Evolutionary conservation across 306 rosid genomes (phyloP).

Genomic region (barrel medic (Medicago truncatula)): MtrunA17r5.0-ANR NC_053045.1:51370001-51370500

Average conservation of each 20-base stretch:
- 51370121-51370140: constrained; percentile 54
- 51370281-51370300: constrained; percentile 11
- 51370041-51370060: background rate
- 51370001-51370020: constrained; percentile 49
- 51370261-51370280: constrained; percentile 51
- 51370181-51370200: constrained; percentile 45
- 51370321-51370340: background rate
- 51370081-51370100: constrained; percentile 2
- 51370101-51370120: constrained; percentile 41
- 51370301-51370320: background rate
- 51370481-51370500: constrained; percentile 1
- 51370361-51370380: constrained; percentile 8
- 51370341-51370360: constrained; percentile 31
- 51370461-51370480: background rate
- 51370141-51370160: constrained; percentile 51
- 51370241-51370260: constrained; percentile 90
- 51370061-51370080: background rate
- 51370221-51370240: constrained; percentile 70
- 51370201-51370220: constrained; percentile 63
- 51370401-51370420: background rate
- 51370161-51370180: constrained; percentile 47
- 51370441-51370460: background rate
- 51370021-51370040: constrained; percentile 39
- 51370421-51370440: background rate
- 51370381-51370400: background rate